Conservation (phyloP, 768 basidiomycete genomes). For the Termitomyces heimii region DNA sequence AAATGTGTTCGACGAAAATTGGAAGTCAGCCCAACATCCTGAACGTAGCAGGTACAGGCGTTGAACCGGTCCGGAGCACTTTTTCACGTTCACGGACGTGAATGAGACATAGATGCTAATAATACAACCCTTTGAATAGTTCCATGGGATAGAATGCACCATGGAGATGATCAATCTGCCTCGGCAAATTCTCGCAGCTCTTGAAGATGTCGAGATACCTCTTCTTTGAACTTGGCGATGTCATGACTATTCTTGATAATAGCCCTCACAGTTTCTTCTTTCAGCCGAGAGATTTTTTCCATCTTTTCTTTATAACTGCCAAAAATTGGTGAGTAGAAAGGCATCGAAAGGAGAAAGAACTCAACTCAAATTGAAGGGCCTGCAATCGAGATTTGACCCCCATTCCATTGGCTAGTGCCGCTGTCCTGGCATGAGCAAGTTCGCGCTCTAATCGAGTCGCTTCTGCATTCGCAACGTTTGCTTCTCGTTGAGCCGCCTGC, state of each 20-base stretch:
- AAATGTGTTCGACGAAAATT: too few relatives aligned
- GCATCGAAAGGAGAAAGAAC: conserved; percentile 15
- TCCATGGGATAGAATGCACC: not conserved
- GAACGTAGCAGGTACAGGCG: too few relatives aligned
- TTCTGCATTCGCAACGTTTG: conserved; percentile 58
- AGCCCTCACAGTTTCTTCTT: conserved; percentile 74
- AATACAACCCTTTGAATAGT: too few relatives aligned
- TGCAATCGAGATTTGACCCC: conserved; percentile 77
- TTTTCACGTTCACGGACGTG: too few relatives aligned
- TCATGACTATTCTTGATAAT: conserved; percentile 84
- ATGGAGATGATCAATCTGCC: not conserved
- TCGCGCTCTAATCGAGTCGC: conserved; percentile 65
- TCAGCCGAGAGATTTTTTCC: conserved; percentile 66
- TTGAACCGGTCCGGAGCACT: too few relatives aligned
- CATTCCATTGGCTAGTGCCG: conserved; percentile 76
- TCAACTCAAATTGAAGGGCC: conserved; percentile 69
- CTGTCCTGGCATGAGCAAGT: conserved; percentile 66
- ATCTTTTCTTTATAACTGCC: conserved; percentile 73
- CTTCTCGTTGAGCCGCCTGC: conserved; percentile 76
- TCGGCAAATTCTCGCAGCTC: conserved; percentile 66
- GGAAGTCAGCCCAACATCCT: too few relatives aligned
- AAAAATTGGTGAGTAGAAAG: conserved; percentile 1
- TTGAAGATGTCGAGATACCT: conserved; percentile 64
- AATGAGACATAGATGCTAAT: too few relatives aligned
- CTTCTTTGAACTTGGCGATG: conserved; percentile 76